A percentile compares a stretch with the other conserved stretches of the same genome.
phyloP scores from a whole-genome alignment of 805 yeast species.

The Nakazawaea holstii region DNA sequence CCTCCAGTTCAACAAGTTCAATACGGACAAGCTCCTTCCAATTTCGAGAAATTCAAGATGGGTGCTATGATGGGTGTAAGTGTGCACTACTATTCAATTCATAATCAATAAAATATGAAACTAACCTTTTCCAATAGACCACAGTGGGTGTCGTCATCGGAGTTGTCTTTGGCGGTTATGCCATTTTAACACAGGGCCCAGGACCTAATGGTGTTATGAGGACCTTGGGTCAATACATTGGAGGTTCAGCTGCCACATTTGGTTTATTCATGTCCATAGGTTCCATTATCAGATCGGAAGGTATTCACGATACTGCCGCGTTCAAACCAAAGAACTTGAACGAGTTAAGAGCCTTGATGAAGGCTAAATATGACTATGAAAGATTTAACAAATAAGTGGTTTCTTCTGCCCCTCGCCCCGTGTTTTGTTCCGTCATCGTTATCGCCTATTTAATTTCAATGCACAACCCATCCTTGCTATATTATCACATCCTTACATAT shows the following conservation, averaged over 20 bases:
- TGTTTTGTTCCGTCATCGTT: too few relatives aligned
- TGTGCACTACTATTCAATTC: slow-evolving; percentile 14
- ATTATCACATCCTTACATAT: too few relatives aligned
- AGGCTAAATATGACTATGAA: slow-evolving; percentile 33
- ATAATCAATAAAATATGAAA: too few relatives aligned
- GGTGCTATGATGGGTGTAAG: slow-evolving; percentile 92
- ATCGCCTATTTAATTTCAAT: too few relatives aligned
- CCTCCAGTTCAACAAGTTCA: slow-evolving; percentile 71
- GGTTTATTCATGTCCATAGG: slow-evolving; percentile 97
- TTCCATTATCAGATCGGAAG: slow-evolving; percentile 80
- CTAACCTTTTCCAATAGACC: too few relatives aligned
- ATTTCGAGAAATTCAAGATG: slow-evolving; percentile 96
- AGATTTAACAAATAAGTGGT: slow-evolving; percentile 15
- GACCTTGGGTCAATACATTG: slow-evolving; percentile 93
- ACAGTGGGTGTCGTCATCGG: slow-evolving; percentile 94
- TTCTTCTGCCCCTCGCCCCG: too few relatives aligned
- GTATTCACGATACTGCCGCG: slow-evolving; percentile 18
- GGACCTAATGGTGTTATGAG: slow-evolving; percentile 97
- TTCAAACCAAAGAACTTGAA: slow-evolving; percentile 26
- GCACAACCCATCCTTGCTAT: too few relatives aligned
- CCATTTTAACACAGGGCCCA: slow-evolving; percentile 91
- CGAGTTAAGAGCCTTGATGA: slow-evolving; percentile 34
- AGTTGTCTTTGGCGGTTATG: slow-evolving; percentile 87
- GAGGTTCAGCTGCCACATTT: slow-evolving; percentile 95
- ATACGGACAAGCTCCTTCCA: slow-evolving; percentile 65